Evolutionary conservation across 139 green algal species (phyloP), one percentile per base, ranked within the genome.

Genomic region (Chlorella ohadii): DNA sequence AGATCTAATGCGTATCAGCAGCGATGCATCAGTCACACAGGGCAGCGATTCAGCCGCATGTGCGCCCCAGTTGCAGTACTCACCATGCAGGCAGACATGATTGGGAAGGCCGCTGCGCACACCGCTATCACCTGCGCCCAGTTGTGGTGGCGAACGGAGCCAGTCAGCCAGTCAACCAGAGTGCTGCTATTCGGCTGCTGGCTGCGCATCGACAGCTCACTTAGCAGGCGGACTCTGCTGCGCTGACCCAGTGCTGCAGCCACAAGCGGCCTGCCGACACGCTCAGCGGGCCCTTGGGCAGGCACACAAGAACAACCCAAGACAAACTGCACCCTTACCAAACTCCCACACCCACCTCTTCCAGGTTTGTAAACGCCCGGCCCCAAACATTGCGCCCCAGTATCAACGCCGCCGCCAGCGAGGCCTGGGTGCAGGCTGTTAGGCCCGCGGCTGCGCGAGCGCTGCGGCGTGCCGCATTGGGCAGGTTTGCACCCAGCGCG

Each of bases 401-500:
- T 25, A 74, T 15, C 34, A 86, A 27, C 4, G 56, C 23, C 3
- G 41, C 22, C n/a, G 51, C 33, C 31, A 86, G 57, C n/a, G 23
- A 47, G 0, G 78, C 38, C 73, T 90, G 81, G 1, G 55, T 74
- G 38, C 56, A 33, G 0, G 77, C n/a, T 11, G 74, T 78, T 12
- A 90, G 39, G 28, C 25, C 59, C 2, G 67, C 33, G 36, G 57
- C 72, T 0, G 56, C 66, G 38, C 64, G n/a, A 19, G 87, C 87
- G 36, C 84, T 84, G 64, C 81, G 74, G 20, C 70, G 72, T 4
- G 87, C 87, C 6, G 34, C 63, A 28, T 51, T 27, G 1, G 85
- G 72, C 73, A 90, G 78, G 22, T 56, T 66, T 5, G 79, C 87
- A 0, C 87, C 87, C 56, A 91, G 67, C 0, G 87, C 84, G 33